Conservation (phyloP, 768 basidiomycete species). For the Pholiota molesta region DNA sequence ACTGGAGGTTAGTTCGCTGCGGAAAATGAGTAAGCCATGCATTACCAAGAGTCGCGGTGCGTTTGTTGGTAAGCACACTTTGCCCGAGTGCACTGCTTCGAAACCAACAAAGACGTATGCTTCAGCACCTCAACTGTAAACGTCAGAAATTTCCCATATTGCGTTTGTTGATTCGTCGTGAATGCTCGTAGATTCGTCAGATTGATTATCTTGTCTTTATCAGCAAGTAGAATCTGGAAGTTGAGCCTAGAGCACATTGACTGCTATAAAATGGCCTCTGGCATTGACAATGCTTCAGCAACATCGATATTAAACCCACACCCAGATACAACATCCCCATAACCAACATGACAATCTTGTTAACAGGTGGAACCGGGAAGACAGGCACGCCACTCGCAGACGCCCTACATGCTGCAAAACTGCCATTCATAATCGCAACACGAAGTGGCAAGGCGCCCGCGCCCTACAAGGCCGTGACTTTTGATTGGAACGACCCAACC, state of each 20-base stretch:
- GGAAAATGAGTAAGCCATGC: constrained; percentile 26
- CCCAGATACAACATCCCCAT: neutral
- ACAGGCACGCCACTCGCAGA: constrained; percentile 28
- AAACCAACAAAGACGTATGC: constrained; percentile 9
- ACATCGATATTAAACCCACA: too few relatives aligned
- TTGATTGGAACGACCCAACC: constrained; percentile 34
- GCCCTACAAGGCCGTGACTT: constrained; percentile 30
- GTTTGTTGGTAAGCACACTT: constrained; percentile 11
- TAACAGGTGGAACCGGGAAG: constrained; percentile 37
- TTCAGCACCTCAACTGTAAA: neutral
- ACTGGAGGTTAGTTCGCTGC: constrained; percentile 18
- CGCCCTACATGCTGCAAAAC: constrained; percentile 23
- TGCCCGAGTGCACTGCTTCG: constrained; percentile 5
- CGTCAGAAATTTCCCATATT: too few relatives aligned
- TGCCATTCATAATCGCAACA: constrained; percentile 27
- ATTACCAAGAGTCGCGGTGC: constrained; percentile 13
- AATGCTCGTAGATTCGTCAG: too few relatives aligned
- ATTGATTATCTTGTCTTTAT: too few relatives aligned
- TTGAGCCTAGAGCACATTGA: too few relatives aligned
- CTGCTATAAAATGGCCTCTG: too few relatives aligned
- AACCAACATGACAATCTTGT: constrained; percentile 32
- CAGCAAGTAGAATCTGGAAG: too few relatives aligned
- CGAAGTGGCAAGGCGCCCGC: constrained; percentile 28
- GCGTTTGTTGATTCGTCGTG: too few relatives aligned
- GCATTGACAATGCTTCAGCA: too few relatives aligned